Conservation (phyloP, 768 basidiomycete species). For the Tricholoma flavovirens region DNA sequence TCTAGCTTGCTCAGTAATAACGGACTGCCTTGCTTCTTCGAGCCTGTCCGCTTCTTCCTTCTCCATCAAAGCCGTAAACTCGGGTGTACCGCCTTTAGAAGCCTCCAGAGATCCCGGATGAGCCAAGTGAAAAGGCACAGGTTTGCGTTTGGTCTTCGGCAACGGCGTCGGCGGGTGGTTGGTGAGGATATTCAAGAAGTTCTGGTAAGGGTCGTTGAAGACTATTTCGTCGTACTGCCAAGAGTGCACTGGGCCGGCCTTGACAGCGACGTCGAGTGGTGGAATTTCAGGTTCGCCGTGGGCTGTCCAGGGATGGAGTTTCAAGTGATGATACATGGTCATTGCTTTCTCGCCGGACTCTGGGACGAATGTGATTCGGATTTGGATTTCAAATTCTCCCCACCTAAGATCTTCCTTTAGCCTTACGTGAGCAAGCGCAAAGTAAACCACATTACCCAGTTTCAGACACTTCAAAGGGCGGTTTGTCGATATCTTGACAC, state of each 20-base stretch:
- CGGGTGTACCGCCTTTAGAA: conserved; percentile 65
- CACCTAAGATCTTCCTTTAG: conserved; percentile 44
- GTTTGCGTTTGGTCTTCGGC: conserved; percentile 53
- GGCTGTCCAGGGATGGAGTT: conserved; percentile 84
- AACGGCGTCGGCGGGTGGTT: conserved; percentile 81
- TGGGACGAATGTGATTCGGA: conserved; percentile 81
- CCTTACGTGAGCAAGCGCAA: neutral
- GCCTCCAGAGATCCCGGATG: conserved; percentile 59
- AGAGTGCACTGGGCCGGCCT: conserved; percentile 78
- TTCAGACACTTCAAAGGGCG: conserved; percentile 93
- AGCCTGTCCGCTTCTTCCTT: conserved; percentile 77
- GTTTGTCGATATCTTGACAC: conserved; percentile 74
- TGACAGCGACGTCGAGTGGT: conserved; percentile 59
- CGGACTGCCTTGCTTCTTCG: conserved; percentile 65
- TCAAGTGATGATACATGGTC: conserved; percentile 86
- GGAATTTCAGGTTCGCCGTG: conserved; percentile 62
- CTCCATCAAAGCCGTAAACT: conserved; percentile 84
- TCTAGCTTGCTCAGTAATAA: conserved; percentile 73
- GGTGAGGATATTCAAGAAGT: conserved; percentile 77
- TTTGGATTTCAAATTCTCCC: conserved; percentile 98
- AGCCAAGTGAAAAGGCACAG: conserved; percentile 70
- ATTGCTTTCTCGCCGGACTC: conserved; percentile 92
- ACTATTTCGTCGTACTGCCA: conserved; percentile 99
- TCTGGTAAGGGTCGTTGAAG: conserved; percentile 87
- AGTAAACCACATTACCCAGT: conserved; percentile 61